Percentiles rank a stretch among this genome's conserved stretches.
Evolutionary conservation across 805 yeast genomes (phyloP).

Genomic region (Lachancea meyersii): DNA sequence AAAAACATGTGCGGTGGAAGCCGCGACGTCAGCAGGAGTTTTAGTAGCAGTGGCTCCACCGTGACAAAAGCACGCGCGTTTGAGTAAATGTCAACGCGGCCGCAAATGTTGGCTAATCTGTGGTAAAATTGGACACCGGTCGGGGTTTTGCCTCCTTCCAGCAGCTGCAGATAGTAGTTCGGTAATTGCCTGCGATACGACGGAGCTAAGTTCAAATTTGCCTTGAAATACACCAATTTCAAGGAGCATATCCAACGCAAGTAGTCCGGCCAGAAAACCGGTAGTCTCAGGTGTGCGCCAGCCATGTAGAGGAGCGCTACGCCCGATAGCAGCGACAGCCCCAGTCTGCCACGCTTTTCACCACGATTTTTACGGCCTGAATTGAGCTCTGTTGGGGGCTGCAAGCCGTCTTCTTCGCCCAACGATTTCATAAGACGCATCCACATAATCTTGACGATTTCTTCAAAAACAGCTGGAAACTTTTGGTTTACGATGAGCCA

Average conservation of each 20-base stretch:
- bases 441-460: slow-evolving; percentile 38
- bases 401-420: background rate
- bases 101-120: slow-evolving; percentile 19
- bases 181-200: slow-evolving; percentile 36
- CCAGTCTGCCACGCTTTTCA: background rate
- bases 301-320: slow-evolving; percentile 46
- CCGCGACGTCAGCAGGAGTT: slow-evolving; percentile 14
- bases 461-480: slow-evolving; percentile 29
- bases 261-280: slow-evolving; percentile 47
- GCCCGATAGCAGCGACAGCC: slow-evolving; percentile 22
- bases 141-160: slow-evolving; percentile 41
- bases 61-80: slow-evolving; percentile 13
- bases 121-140: slow-evolving; percentile 34
- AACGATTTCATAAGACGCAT: slow-evolving; percentile 19
- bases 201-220: slow-evolving; percentile 38
- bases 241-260: slow-evolving; percentile 38
- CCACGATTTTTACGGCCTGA: background rate
- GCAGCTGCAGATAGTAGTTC: slow-evolving; percentile 29
- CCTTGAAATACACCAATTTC: slow-evolving; percentile 44
- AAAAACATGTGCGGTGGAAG: slow-evolving; percentile 27
- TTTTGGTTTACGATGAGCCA: slow-evolving; percentile 34
- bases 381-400: background rate
- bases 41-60: slow-evolving; percentile 20
- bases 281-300: slow-evolving; percentile 41
- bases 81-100: slow-evolving; percentile 10